These are phyloP conservation scores for Bisporella sp. DNA, from an alignment of 2,329 filamentous ascomycete genomes.

Conservation along the genomic window DNA sequence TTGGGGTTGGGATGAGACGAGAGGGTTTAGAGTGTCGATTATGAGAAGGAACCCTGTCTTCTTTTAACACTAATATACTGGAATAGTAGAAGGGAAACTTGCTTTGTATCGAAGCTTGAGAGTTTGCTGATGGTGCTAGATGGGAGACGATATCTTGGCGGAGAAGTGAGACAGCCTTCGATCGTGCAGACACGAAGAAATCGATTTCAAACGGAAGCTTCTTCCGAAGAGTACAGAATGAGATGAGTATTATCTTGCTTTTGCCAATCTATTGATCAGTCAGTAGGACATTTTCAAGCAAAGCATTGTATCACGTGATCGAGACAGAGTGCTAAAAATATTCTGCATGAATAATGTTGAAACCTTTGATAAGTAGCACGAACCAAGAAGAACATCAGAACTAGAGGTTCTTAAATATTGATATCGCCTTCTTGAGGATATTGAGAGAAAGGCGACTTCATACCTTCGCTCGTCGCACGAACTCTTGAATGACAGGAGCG, in stretches of 20 bases:
- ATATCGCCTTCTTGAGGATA: neutral
- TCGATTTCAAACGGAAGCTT: conserved; percentile 52
- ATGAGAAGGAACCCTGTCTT: conserved; percentile 63
- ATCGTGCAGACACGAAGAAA: conserved; percentile 56
- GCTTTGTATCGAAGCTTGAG: conserved; percentile 28
- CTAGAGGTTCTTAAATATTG: no score
- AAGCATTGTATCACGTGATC: conserved; percentile 1
- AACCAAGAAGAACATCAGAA: no score
- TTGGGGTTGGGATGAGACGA: conserved; percentile 47
- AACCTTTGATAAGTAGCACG: no score
- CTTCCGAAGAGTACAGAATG: conserved; percentile 65
- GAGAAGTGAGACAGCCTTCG: conserved; percentile 50
- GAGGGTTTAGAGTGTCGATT: conserved; percentile 70
- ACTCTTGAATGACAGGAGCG: conserved; percentile 62
- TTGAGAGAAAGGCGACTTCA: neutral
- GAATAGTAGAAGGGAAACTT: conserved; percentile 19
- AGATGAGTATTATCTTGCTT: conserved; percentile 66
- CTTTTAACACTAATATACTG: neutral
- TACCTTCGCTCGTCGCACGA: conserved; percentile 66
- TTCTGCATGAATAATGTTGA: no score
- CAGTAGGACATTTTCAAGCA: neutral
- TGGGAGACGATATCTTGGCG: conserved; percentile 52
- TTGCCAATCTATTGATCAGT: conserved; percentile 32
- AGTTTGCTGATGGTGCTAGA: conserved; percentile 11
- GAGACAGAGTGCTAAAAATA: neutral